A percentile compares a stretch with the other conserved stretches of the same genome.
Conservation (phyloP, 140 eudicot species). For the Stevia rebaudiana region DNA sequence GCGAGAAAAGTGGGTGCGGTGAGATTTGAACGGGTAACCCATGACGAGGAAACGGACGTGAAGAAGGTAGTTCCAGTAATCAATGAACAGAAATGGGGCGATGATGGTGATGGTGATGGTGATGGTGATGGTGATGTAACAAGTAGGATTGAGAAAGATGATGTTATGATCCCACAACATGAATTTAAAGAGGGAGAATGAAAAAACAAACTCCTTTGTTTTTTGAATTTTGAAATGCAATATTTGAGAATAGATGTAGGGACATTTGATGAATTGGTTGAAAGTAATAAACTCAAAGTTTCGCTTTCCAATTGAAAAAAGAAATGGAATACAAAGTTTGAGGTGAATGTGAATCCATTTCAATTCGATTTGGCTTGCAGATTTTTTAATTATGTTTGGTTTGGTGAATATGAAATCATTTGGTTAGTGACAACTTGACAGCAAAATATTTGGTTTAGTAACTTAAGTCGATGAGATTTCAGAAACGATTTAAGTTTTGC, state of each 20-base stretch:
- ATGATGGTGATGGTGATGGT: slow-evolving; percentile 23
- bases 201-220: neutral
- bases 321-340: neutral
- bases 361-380: no score
- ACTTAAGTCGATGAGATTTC: no score
- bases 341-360: no score
- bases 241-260: slow-evolving; percentile 18
- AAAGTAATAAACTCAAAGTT: neutral
- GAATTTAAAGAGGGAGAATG: slow-evolving; percentile 33
- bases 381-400: no score
- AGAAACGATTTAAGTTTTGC: no score
- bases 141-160: slow-evolving; percentile 24
- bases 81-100: slow-evolving; percentile 44
- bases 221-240: slow-evolving; percentile 2
- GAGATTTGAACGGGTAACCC: slow-evolving; percentile 61
- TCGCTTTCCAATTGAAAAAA: neutral
- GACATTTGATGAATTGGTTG: slow-evolving; percentile 14
- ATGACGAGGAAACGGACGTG: slow-evolving; percentile 40
- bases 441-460: no score
- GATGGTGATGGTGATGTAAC: neutral
- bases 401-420: no score
- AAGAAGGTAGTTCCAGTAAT: slow-evolving; percentile 52
- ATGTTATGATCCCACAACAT: slow-evolving; percentile 46
- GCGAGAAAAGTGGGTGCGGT: slow-evolving; percentile 93
- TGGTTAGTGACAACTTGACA: no score